These are phyloP conservation scores for Mortierella hygrophila DNA, from an alignment of 192 early-diverging fungal genomes.

Conservation along the genomic window DNA sequence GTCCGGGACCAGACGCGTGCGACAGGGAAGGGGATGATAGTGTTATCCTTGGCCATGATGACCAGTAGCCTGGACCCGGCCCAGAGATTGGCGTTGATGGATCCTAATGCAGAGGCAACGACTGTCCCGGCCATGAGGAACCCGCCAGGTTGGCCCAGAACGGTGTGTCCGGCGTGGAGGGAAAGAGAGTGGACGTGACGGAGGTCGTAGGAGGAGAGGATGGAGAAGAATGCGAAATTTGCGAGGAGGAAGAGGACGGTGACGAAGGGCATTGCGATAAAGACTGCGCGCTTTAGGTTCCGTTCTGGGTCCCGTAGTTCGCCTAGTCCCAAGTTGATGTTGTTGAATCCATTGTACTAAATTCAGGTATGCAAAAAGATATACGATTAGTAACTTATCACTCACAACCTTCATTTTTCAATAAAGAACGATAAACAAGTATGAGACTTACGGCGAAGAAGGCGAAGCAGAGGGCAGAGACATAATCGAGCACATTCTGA, in stretches of 20 bases:
- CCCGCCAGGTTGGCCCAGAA: conserved; percentile 37
- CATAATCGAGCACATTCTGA: conserved; percentile 49
- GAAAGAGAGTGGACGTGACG: conserved; percentile 52
- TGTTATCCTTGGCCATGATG: conserved; percentile 53
- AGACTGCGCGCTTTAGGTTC: conserved; percentile 51
- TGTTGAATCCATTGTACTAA: conserved; percentile 62
- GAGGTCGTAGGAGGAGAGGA: conserved; percentile 51
- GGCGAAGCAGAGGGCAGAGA: conserved; percentile 51
- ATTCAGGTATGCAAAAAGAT: not conserved
- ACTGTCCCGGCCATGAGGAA: conserved; percentile 49
- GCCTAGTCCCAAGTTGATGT: conserved; percentile 54
- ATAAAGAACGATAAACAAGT: not conserved
- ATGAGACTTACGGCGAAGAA: conserved; percentile 50
- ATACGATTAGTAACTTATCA: not conserved
- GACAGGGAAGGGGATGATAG: conserved; percentile 33
- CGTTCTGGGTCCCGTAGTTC: conserved; percentile 48
- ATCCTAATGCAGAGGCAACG: conserved; percentile 52
- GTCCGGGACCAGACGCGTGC: conserved; percentile 24
- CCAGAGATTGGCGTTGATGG: conserved; percentile 73
- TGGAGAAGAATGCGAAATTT: conserved; percentile 57
- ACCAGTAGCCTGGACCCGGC: conserved; percentile 64
- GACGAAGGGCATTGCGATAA: conserved; percentile 50
- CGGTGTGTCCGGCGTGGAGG: conserved; percentile 47
- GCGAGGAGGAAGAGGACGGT: conserved; percentile 54
- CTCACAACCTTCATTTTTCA: too few species aligned